Percentiles rank a stretch among this genome's conserved stretches.
Evolutionary conservation across 495 filamentous ascomycete genomes (phyloP).

Genomic region (Aspergillus panamensis): DNA sequence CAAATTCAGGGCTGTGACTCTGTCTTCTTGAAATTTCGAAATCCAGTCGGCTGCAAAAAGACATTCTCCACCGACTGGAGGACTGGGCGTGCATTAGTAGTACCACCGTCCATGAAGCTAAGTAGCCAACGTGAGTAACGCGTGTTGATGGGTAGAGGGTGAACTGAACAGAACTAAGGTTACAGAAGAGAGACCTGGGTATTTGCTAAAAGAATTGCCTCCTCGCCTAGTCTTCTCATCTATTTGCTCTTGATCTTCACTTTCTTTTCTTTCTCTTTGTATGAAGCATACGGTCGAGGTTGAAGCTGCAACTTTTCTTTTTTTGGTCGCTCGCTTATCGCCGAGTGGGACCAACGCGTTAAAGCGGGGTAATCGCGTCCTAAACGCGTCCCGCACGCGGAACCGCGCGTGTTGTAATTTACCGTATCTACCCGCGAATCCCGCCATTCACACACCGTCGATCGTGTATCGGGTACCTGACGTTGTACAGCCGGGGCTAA

Average conservation of each 20-base stretch:
- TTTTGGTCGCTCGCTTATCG: conserved; percentile 15
- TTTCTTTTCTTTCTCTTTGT: background rate
- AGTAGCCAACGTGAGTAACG: background rate
- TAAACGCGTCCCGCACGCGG: conserved; percentile 21
- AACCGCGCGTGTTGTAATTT: conserved; percentile 24
- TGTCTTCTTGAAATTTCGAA: conserved; percentile 13
- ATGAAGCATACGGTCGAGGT: too few species aligned
- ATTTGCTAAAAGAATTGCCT: too few species aligned
- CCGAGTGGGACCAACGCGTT: conserved; percentile 15
- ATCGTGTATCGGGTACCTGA: background rate
- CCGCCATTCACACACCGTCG: conserved; percentile 6
- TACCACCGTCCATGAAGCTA: conserved; percentile 6
- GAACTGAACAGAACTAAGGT: background rate
- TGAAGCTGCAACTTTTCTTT: background rate
- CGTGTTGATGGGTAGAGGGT: too few species aligned
- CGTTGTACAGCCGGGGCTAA: background rate
- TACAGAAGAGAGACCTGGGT: background rate
- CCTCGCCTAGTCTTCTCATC: too few species aligned
- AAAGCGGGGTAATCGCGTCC: conserved; percentile 23
- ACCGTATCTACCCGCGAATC: conserved; percentile 7
- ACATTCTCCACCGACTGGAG: conserved; percentile 16
- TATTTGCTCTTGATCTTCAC: background rate
- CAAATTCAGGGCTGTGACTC: background rate
- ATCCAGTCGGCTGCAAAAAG: conserved; percentile 22
- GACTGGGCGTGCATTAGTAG: conserved; percentile 26